Conservation (phyloP, 768 basidiomycete species). For the Leccinum olivaceopallidum region DNA sequence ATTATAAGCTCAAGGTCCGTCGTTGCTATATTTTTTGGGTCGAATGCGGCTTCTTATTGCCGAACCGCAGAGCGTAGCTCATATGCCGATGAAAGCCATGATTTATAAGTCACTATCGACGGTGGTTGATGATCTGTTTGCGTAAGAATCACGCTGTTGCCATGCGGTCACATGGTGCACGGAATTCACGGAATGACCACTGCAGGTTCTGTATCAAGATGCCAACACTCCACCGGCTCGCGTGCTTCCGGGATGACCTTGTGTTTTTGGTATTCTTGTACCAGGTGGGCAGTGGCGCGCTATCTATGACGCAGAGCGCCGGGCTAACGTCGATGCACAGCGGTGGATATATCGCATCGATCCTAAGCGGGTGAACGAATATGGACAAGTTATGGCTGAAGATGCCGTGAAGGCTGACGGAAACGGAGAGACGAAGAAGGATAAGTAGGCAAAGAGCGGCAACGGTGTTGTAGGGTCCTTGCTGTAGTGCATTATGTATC, state of each 20-base stretch:
- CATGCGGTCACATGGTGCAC: conserved; percentile 13
- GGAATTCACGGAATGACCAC: conserved; percentile 16
- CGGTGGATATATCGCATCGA: conserved; percentile 98
- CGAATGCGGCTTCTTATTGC: conserved; percentile 7
- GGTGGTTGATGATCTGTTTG: conserved; percentile 90
- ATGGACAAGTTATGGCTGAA: conserved; percentile 75
- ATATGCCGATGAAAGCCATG: conserved; percentile 99
- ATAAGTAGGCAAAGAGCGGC: conserved; percentile 35
- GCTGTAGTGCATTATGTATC: conserved; percentile 8
- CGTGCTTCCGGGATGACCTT: conserved; percentile 87
- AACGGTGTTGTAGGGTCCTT: conserved; percentile 6
- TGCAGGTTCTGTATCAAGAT: conserved; percentile 92
- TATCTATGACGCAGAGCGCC: conserved; percentile 8
- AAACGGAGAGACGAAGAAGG: conserved; percentile 56
- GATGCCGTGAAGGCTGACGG: conserved; percentile 44
- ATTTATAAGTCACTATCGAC: conserved; percentile 91
- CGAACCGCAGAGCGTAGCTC: conserved; percentile 76
- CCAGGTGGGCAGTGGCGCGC: conserved; percentile 56
- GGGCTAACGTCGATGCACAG: conserved; percentile 39
- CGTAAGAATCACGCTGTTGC: conserved; percentile 49
- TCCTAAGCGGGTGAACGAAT: conserved; percentile 93
- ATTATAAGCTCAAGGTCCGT: conserved; percentile 90
- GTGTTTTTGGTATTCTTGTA: conserved; percentile 93
- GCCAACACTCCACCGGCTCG: conserved; percentile 91
- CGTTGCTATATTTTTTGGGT: conserved; percentile 12